Base-by-base conservation (phyloP, 2,329 filamentous ascomycete species). In the Ophiocordyceps sinensis region DNA sequence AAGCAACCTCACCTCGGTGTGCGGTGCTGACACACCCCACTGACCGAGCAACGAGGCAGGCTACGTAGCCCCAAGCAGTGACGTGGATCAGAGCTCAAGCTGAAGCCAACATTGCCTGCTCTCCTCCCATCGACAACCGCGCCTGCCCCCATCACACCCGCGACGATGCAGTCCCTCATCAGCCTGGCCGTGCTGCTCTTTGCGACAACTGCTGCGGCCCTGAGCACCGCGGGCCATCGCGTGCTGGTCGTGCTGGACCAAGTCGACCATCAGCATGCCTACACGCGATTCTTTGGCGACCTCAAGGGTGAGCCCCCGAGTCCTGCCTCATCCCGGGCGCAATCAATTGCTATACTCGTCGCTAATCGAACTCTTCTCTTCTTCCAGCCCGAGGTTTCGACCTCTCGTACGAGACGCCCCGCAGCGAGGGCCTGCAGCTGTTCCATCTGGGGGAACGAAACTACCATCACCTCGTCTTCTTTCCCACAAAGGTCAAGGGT, bases 401-500 rank as follows among this genome's bases (percentile, higher is more conserved):
- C 45, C 70, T 95, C 51, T 73, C 75, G 31, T 88, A 87, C 59
- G 78, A 88, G 60, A 87, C 86, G 8, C 85, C 86, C 45, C 91
- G 91, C 66, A 83, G 77, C 59, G 77, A 86, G 41, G 69, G 71
- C 39, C 66, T 96, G 53, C 73, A 76, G 40, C 71, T 98, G 49
- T 94, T 95, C 68, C 71, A 77, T 57, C 78, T 91, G 48, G 91
- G 89, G 57, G 85, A 91, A 66, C 79, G 83, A 60, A 78, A 76
- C 47, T 96, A 88, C 64, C 89, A 96, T 65, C 89, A 98, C 64
- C 67, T 96, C 49, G 63, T 96, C 48, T 73, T 98, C 51, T 77
- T 96, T 48, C 91, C 91, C 40, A 78, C 81, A 45, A 94, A 89
- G 64, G 77, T 85, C 28, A 98, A 98, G 75, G 88, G 83, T 86